Conservation (phyloP, 2,329 filamentous ascomycete species). For the Metarhizium brunneum region DNA sequence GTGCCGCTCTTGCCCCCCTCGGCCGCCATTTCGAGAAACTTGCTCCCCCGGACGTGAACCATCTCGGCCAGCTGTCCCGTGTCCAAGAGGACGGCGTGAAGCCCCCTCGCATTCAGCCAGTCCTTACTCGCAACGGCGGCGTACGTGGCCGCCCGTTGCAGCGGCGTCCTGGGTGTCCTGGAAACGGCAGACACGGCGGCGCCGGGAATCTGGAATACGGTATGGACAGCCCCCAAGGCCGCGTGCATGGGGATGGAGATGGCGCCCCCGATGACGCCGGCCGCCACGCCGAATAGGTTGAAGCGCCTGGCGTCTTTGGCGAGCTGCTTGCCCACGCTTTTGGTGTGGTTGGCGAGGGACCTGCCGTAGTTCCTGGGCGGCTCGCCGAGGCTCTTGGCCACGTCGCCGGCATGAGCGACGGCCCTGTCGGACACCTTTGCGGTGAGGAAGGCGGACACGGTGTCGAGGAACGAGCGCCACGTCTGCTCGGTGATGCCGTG, state of each 20-base stretch:
- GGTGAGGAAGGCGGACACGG: constrained; percentile 35
- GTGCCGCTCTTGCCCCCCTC: constrained; percentile 10
- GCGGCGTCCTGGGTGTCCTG: constrained; percentile 29
- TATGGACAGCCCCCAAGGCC: constrained; percentile 26
- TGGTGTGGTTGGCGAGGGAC: constrained; percentile 25
- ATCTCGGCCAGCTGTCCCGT: constrained; percentile 19
- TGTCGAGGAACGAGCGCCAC: constrained; percentile 26
- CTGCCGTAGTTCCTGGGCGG: constrained; percentile 27
- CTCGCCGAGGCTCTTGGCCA: constrained; percentile 25
- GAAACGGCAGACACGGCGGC: constrained; percentile 22
- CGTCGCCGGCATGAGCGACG: constrained; percentile 31
- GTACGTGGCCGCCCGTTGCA: constrained; percentile 32
- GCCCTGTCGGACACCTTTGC: constrained; percentile 35
- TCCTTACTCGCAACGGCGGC: constrained; percentile 31
- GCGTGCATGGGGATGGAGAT: constrained; percentile 29
- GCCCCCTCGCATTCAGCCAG: constrained; percentile 30
- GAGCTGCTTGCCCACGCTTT: constrained; percentile 26
- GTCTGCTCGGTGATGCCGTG: constrained; percentile 26
- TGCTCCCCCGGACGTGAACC: constrained; percentile 21
- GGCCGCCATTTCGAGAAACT: constrained; percentile 29
- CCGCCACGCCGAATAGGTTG: constrained; percentile 29
- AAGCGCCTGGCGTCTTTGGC: constrained; percentile 26
- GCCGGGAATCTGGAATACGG: constrained; percentile 24
- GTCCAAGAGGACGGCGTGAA: constrained; percentile 28
- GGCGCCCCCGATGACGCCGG: constrained; percentile 25